Base-by-base conservation (phyloP, 2,329 filamentous ascomycete genomes). In the Aschersonia sp. region DNA sequence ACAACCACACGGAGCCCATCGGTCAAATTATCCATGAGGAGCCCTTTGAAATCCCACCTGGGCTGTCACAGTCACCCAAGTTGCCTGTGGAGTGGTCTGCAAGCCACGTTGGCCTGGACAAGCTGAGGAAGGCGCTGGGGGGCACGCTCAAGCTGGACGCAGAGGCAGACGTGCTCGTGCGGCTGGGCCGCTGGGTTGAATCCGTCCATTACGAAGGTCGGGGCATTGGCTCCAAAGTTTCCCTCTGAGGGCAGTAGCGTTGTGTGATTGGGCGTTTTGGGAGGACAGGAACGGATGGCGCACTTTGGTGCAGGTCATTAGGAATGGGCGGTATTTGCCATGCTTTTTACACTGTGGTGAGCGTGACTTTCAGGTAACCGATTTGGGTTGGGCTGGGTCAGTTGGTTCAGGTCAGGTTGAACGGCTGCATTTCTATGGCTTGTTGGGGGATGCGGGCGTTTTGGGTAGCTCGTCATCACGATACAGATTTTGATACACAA, bases 61-160 rank as follows among this genome's bases (percentile, higher is more conserved):
- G 88, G 0, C 61, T 76, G 1, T 84, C 81, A 2, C 66, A 76
- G 48, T 86, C 84, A 0, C 90, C 90, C 1, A 76, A 75, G 49
- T 61, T 98, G 41, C 89, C 90, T 0, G 90, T 97, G 1, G 73
- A 83, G 41, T 90, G 89, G 83, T 81, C 78, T 35, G 60, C 87
- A 14, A 81, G 78, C 11, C 81, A 80, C 11, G 78, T 94, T 9
- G 92, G 90, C 2, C 94, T 90, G 55, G 87, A 87, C 41, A 86
- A 85, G 46, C 71, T 97, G 11, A 77, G 72, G 55, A 79, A 81
- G 55, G 90, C 90, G 9, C 63, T 97, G 1, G 90, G 90, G 1
- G 89, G 90, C 0, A 73, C 71, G 30, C 63, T 97, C 54, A 84
- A 84, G 63, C 65, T 97, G 50, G 84, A 88, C 63, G 87, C 88